phyloP scores from a whole-genome alignment of 2,329 filamentous ascomycete species.

The Macrophomina tecta region DNA sequence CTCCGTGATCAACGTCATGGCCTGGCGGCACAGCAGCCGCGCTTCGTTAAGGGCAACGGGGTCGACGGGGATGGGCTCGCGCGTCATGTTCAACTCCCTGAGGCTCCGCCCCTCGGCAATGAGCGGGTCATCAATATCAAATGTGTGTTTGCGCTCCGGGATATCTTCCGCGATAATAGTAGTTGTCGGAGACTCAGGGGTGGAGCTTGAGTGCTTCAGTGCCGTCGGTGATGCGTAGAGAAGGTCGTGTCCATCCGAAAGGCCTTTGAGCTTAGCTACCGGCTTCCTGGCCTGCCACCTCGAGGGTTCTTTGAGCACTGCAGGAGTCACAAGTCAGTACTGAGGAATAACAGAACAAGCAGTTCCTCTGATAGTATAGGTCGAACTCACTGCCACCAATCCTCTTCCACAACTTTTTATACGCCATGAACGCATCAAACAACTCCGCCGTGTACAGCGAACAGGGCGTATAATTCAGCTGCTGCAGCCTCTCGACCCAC shows the following conservation, averaged over 20 bases:
- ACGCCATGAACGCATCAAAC: slow-evolving; percentile 41
- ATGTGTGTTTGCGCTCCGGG: slow-evolving; percentile 36
- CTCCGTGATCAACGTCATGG: slow-evolving; percentile 41
- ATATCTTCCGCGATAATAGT: neutral
- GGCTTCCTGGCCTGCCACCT: slow-evolving; percentile 20
- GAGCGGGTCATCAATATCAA: slow-evolving; percentile 35
- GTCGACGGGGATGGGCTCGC: slow-evolving; percentile 38
- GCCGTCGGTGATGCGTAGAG: slow-evolving; percentile 5
- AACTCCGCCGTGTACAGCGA: slow-evolving; percentile 42
- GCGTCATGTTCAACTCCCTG: slow-evolving; percentile 33
- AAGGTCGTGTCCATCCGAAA: slow-evolving; percentile 7
- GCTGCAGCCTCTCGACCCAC: slow-evolving; percentile 37
- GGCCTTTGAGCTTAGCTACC: neutral
- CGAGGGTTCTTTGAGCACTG: slow-evolving; percentile 18
- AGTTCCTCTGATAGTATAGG: too few relatives aligned
- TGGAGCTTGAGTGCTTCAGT: neutral
- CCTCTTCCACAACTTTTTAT: slow-evolving; percentile 42
- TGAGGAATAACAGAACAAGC: too few relatives aligned
- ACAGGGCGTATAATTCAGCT: slow-evolving; percentile 43
- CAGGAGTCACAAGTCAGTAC: neutral
- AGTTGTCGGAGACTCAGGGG: neutral
- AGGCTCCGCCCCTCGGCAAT: slow-evolving; percentile 33
- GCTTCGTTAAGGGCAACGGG: slow-evolving; percentile 39
- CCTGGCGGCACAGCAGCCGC: slow-evolving; percentile 37
- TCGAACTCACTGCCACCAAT: slow-evolving; percentile 36